Percentiles rank a stretch among this genome's conserved stretches.
Evolutionary conservation across 345 rosid genomes (phyloP).

Genomic region (Linum lewisii): DNA sequence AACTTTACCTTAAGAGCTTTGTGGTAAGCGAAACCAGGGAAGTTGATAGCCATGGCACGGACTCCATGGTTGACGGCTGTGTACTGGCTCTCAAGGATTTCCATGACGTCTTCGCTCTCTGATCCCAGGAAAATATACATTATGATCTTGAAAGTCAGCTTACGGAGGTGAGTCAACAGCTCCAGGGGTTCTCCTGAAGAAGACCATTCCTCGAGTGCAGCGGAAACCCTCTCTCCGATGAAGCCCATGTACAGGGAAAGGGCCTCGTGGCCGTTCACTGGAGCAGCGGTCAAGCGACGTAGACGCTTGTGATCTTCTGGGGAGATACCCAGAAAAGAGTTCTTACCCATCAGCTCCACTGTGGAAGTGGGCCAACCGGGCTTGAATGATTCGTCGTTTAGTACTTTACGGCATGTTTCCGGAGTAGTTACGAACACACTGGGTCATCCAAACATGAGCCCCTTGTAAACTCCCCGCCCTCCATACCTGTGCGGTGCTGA

Average conservation of each 20-base stretch:
- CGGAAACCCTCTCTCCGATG: slow-evolving; percentile 51
- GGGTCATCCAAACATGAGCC: slow-evolving; percentile 76
- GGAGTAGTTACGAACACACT: slow-evolving; percentile 66
- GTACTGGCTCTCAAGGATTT: slow-evolving; percentile 61
- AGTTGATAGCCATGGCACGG: slow-evolving; percentile 77
- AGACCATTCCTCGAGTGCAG: slow-evolving; percentile 55
- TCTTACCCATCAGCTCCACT: slow-evolving; percentile 54
- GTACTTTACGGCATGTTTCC: slow-evolving; percentile 50
- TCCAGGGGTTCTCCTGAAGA: slow-evolving; percentile 47
- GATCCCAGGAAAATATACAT: slow-evolving; percentile 74
- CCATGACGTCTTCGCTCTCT: slow-evolving; percentile 53
- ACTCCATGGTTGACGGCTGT: slow-evolving; percentile 67
- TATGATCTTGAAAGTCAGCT: slow-evolving; percentile 68
- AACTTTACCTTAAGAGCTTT: slow-evolving; percentile 59
- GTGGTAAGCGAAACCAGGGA: slow-evolving; percentile 82
- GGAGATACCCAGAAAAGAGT: slow-evolving; percentile 64
- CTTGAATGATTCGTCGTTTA: slow-evolving; percentile 51
- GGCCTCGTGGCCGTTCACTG: slow-evolving; percentile 76
- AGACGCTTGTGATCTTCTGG: slow-evolving; percentile 82
- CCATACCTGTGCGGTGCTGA: slow-evolving; percentile 73
- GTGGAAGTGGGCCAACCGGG: slow-evolving; percentile 83
- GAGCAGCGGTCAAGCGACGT: slow-evolving; percentile 60
- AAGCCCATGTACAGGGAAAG: slow-evolving; percentile 45
- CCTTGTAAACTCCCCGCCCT: slow-evolving; percentile 52
- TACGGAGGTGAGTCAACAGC: slow-evolving; percentile 57